phyloP scores from a whole-genome alignment of 345 rosid species.

The Orychophragmus violaceus region DNA sequence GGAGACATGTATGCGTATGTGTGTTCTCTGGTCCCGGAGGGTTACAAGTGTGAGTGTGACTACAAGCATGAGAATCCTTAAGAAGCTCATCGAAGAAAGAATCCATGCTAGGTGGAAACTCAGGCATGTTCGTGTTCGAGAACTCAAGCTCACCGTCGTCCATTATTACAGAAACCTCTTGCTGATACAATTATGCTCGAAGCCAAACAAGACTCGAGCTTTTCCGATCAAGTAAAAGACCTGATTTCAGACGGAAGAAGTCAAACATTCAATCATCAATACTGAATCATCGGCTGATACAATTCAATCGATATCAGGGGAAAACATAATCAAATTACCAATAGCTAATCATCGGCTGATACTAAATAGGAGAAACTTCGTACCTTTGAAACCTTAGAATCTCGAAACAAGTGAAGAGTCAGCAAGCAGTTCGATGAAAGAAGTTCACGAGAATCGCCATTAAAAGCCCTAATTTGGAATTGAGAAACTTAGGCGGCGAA shows the following conservation, averaged over 20 bases:
- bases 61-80: constrained; percentile 74
- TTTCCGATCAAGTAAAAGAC: neutral
- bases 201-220: neutral
- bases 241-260: neutral
- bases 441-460: neutral
- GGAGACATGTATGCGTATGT: constrained; percentile 87
- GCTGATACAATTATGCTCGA: neutral
- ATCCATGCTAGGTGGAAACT: constrained; percentile 45
- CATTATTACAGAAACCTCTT: constrained; percentile 33
- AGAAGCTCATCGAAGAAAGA: constrained; percentile 56
- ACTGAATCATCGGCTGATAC: neutral
- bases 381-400: neutral
- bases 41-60: constrained; percentile 91
- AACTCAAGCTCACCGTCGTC: constrained; percentile 91
- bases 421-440: no score
- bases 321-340: neutral
- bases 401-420: neutral
- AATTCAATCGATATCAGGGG: neutral
- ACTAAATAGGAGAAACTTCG: no score
- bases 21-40: constrained; percentile 94
- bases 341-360: no score
- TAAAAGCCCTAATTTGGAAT: neutral
- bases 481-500: neutral
- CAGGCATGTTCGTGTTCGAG: constrained; percentile 47
- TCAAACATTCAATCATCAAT: neutral